Conservation (phyloP, 1,284 basidiomycete genomes). For the Phellopilus nigrolimitatus region DNA sequence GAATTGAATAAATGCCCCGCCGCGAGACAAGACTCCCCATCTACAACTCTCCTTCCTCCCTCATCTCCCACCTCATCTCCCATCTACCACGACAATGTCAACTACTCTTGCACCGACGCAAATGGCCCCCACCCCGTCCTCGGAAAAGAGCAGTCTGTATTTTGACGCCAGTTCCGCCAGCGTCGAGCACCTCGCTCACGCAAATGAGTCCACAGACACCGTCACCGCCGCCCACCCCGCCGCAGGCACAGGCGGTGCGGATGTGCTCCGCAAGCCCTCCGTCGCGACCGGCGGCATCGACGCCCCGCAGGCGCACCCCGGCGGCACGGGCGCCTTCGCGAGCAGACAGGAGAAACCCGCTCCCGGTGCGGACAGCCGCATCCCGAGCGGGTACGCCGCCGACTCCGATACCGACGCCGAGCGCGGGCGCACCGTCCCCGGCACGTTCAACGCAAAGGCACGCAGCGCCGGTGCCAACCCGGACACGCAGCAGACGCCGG, state of each 20-base stretch:
- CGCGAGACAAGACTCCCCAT: no score
- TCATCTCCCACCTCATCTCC: neutral
- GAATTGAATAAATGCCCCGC: no score
- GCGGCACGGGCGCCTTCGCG: slow-evolving; percentile 6
- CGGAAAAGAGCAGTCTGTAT: slow-evolving; percentile 20
- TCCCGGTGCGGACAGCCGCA: neutral
- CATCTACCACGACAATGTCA: slow-evolving; percentile 2
- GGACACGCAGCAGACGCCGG: neutral
- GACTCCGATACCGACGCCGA: neutral
- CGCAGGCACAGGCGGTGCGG: slow-evolving; percentile 6
- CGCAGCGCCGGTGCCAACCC: neutral
- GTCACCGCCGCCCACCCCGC: neutral
- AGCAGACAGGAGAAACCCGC: neutral
- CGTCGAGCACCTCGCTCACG: slow-evolving; percentile 9
- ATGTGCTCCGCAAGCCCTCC: slow-evolving; percentile 14
- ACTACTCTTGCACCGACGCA: neutral
- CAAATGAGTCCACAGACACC: slow-evolving; percentile 2
- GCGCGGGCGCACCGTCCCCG: no score
- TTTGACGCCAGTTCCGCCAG: slow-evolving; percentile 15
- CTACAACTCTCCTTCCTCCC: neutral
- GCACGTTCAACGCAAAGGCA: no score
- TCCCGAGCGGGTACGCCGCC: slow-evolving; percentile 5
- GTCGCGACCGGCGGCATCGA: slow-evolving; percentile 14
- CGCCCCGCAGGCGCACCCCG: no score
- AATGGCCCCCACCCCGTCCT: slow-evolving; percentile 8